phyloP scores from a whole-genome alignment of 441 rosid species.

The Jatropha multifida region DNA sequence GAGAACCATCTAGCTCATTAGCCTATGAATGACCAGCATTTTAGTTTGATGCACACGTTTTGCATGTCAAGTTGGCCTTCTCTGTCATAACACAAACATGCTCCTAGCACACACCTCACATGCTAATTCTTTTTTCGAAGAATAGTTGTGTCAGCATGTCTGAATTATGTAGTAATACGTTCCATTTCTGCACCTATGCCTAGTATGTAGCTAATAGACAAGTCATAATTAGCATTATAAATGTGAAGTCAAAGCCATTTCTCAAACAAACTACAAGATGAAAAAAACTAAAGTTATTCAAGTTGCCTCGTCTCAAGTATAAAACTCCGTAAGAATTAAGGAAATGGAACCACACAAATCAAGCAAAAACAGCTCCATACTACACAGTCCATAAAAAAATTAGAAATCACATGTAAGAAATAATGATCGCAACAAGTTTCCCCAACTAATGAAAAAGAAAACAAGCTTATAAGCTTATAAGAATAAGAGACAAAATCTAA shows the following conservation, averaged over 20 bases:
- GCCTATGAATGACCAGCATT: background rate
- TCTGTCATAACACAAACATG: too few relatives aligned
- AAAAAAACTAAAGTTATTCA: background rate
- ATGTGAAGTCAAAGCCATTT: background rate
- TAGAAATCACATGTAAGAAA: background rate
- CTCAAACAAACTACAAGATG: background rate
- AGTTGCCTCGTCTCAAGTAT: background rate
- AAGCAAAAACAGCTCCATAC: background rate
- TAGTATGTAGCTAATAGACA: too few relatives aligned
- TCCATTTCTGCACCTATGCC: too few relatives aligned
- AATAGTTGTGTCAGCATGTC: too few relatives aligned
- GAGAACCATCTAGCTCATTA: background rate
- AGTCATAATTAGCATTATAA: background rate
- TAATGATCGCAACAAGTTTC: background rate
- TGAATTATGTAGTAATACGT: too few relatives aligned
- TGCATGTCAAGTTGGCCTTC: too few relatives aligned
- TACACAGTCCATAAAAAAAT: background rate
- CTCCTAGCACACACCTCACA: too few relatives aligned
- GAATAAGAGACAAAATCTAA: background rate
- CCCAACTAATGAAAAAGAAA: background rate
- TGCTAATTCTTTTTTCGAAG: too few relatives aligned
- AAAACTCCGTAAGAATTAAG: background rate
- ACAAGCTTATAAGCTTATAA: background rate
- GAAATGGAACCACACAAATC: background rate
- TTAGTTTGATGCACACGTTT: too few relatives aligned